These are phyloP conservation scores for Agroathelia rolfsii DNA, from an alignment of 1,284 basidiomycete genomes.

Conservation along the genomic window DNA sequence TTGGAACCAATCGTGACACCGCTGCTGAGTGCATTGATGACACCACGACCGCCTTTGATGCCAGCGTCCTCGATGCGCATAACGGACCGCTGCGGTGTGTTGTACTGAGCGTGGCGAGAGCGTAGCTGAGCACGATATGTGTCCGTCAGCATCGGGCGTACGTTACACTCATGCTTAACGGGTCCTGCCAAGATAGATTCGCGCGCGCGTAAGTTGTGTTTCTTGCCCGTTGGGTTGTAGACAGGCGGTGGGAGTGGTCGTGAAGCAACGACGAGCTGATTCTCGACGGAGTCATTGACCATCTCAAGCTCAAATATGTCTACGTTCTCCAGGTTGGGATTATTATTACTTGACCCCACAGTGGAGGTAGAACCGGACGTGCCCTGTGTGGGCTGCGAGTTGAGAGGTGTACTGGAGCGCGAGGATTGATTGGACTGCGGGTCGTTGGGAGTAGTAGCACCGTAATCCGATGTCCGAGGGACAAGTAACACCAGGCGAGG, in stretches of 20 bases:
- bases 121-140: slow-evolving; percentile 57
- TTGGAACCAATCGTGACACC: slow-evolving; percentile 23
- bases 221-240: slow-evolving; percentile 14
- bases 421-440: slow-evolving; percentile 13
- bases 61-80: slow-evolving; percentile 50
- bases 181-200: slow-evolving; percentile 67
- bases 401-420: no score
- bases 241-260: slow-evolving; percentile 30
- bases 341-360: slow-evolving; percentile 23
- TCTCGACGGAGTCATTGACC: slow-evolving; percentile 65
- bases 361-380: slow-evolving; percentile 28
- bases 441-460: slow-evolving; percentile 4
- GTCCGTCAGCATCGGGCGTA: slow-evolving; percentile 54
- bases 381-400: slow-evolving; percentile 21
- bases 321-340: slow-evolving; percentile 30
- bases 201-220: slow-evolving; percentile 44
- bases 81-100: slow-evolving; percentile 50
- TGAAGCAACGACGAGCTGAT: slow-evolving; percentile 70
- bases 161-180: slow-evolving; percentile 65
- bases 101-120: slow-evolving; percentile 48
- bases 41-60: slow-evolving; percentile 51
- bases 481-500: slow-evolving; percentile 61
- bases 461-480: slow-evolving; percentile 43
- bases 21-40: slow-evolving; percentile 47
- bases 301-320: slow-evolving; percentile 72